These are phyloP conservation scores for Boletus sp. DNA, from an alignment of 768 basidiomycete genomes.

Conservation along the genomic window DNA sequence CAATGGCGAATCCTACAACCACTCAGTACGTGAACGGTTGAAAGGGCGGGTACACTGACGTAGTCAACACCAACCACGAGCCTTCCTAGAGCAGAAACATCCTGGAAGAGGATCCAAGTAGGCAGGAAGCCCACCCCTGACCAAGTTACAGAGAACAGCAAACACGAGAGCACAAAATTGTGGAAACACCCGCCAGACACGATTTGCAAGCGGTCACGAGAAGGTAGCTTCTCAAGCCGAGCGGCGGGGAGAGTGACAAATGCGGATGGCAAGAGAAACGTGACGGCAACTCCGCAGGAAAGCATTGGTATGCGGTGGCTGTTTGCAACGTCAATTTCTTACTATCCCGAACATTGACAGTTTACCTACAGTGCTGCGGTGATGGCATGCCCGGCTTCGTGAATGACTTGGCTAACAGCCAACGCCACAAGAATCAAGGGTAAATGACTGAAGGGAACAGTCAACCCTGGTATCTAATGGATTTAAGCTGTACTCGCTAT, in stretches of 20 bases:
- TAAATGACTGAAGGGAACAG: constrained; percentile 69
- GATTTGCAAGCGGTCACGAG: constrained; percentile 51
- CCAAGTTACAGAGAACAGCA: constrained; percentile 40
- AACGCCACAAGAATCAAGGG: constrained; percentile 63
- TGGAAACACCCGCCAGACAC: constrained; percentile 75
- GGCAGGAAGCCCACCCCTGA: constrained; percentile 26
- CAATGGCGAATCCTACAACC: constrained; percentile 57
- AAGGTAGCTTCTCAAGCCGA: constrained; percentile 37
- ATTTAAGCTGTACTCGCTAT: not conserved
- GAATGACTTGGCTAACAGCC: constrained; percentile 62
- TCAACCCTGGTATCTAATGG: constrained; percentile 75
- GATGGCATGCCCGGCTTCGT: constrained; percentile 79
- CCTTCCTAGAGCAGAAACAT: constrained; percentile 49
- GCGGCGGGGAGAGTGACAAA: constrained; percentile 60
- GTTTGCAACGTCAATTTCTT: constrained; percentile 1
- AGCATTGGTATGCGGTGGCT: constrained; percentile 67
- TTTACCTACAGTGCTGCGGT: constrained; percentile 65
- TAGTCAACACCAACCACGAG: constrained; percentile 52
- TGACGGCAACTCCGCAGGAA: constrained; percentile 58
- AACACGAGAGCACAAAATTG: constrained; percentile 60
- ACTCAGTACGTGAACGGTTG: constrained; percentile 3
- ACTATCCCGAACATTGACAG: not conserved
- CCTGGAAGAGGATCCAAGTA: constrained; percentile 44
- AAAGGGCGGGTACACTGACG: constrained; percentile 37
- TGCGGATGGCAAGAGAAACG: constrained; percentile 65